Evolutionary conservation across 495 filamentous ascomycete species (phyloP), one percentile per base, ranked within the genome.

Genomic region (Aspergillus asperescens): DNA sequence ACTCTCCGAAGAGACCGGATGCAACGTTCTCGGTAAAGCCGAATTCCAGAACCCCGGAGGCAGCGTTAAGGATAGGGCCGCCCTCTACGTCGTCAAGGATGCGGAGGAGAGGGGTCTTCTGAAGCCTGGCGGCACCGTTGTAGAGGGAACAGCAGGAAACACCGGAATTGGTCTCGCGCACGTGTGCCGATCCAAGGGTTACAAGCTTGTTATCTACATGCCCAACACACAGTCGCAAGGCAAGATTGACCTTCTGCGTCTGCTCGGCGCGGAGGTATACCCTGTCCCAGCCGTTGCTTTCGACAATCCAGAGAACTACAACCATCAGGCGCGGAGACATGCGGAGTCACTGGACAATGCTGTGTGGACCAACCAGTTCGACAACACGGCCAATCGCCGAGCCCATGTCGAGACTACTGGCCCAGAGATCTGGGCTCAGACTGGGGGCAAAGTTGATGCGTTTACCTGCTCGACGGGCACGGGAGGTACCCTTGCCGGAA

Each of bases 41-140:
- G 93, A 98, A 62, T 98, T 98, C 73, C 93, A 94, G 77, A 97
- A 98, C 76, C 93, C 93, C 9, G 93, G 93, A 56, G 93, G 93
- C 24, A 90, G 85, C 52, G 87, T 98, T 61, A 98, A 98, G 74
- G 93, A 98, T 77, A 87, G 93, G 50, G 94, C 93, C 2, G 93
- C 93, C 2, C 79, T 96, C 8, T 98, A 91, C 72, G 88, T 96
- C 7, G 86, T 98, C 55, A 83, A 89, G 54, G 87, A 96, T 73
- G 94, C 93, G 45, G 94, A 98, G 68, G 85, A 94, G 65, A 81
- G 80, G 55, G 91, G 92, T 6, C 77, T 89, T 1, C 74, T 98
- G 10, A 73, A 73, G 42, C 81, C 90, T 7, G 93, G 94, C 29
- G 93, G 94, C 48, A 97, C 94, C 3, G 89, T 98, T 2, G 86